A percentile compares a stretch with the other conserved stretches of the same genome.
Conservation (phyloP, 2,329 filamentous ascomycete species). For the Fusarium robinianum region DNA sequence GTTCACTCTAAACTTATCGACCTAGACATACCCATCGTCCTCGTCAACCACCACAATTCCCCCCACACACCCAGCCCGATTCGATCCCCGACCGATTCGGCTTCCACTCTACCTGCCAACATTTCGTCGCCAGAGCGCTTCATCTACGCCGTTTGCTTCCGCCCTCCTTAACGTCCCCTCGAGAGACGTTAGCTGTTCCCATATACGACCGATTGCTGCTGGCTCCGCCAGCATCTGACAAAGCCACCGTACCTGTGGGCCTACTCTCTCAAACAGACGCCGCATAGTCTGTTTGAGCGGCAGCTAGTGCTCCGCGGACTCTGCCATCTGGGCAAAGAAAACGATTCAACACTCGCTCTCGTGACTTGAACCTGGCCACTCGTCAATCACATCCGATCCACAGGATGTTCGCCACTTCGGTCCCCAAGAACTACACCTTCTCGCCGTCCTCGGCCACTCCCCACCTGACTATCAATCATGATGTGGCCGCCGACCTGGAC, state of each 20-base stretch:
- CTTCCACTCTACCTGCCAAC: conserved; percentile 63
- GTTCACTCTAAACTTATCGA: conserved; percentile 32
- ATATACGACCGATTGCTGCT: conserved; percentile 65
- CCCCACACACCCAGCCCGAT: conserved; percentile 17
- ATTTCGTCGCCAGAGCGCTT: conserved; percentile 87
- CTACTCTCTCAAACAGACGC: conserved; percentile 96
- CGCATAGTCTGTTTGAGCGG: conserved; percentile 95
- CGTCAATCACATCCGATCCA: conserved; percentile 24
- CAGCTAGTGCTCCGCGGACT: conserved; percentile 94
- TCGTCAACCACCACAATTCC: conserved; percentile 17
- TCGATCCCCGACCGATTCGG: conserved; percentile 15
- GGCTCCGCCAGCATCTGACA: conserved; percentile 80
- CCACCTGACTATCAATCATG: conserved; percentile 94
- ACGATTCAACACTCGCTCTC: background rate
- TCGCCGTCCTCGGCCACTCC: conserved; percentile 84
- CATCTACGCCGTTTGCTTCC: conserved; percentile 79
- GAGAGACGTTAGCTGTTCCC: conserved; percentile 62
- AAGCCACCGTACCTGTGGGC: conserved; percentile 76
- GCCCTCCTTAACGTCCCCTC: conserved; percentile 87
- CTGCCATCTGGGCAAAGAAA: conserved; percentile 46
- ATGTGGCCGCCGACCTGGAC: conserved; percentile 89
- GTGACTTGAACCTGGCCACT: conserved; percentile 9
- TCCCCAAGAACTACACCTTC: conserved; percentile 80
- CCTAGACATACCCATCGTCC: too few species aligned
- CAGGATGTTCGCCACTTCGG: conserved; percentile 78